Evolutionary conservation across 148 eudicot genomes (phyloP), one percentile per base, ranked within the genome.

Genomic region (Heliamphora exappendiculata): DNA sequence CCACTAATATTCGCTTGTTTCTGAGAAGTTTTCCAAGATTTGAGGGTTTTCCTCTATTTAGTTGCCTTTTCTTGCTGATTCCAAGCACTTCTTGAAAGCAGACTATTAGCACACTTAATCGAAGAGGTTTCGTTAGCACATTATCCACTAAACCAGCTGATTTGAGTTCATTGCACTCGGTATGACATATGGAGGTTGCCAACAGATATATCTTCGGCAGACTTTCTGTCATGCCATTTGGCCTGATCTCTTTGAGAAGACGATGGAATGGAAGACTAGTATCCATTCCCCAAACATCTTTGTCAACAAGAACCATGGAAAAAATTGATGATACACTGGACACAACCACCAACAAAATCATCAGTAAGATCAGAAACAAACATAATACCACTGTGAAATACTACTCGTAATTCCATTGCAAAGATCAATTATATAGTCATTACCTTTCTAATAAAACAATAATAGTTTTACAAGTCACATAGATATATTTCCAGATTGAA

Each of bases 41-140:
- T 5, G 83, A 59, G 72, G 87, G 84, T 82, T 80, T 82, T 12
- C 39, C 82, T 75, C 81, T 82, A 68, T 65, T 77, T 19, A 37
- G 54, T n/a, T 75, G 86, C 79, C 84, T 81, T 72, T 81, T 91
- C 76, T 85, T 88, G 49, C 88, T 87, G 64, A 79, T 81, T 22
- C 83, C 80, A 79, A 84, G 84, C 37, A 89, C 90, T 81, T 89
- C 91, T 73, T 86, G 90, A 75, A 94, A 90, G 82, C 86, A 86
- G 19, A 85, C 75, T 36, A 81, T 76, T 49, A 94, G 83, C 66
- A 85, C 84, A 34, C 89, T 89, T 65, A 90, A 79, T 79, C 95
- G 78, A 74, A 94, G 87, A 84, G 97, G 98, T 87, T 92, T 92
- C 42, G 80, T 68, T 51, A 94, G 67, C 79, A 94, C 82, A 34